phyloP scores from a whole-genome alignment of 805 yeast genomes.

The Candida berthetii region DNA sequence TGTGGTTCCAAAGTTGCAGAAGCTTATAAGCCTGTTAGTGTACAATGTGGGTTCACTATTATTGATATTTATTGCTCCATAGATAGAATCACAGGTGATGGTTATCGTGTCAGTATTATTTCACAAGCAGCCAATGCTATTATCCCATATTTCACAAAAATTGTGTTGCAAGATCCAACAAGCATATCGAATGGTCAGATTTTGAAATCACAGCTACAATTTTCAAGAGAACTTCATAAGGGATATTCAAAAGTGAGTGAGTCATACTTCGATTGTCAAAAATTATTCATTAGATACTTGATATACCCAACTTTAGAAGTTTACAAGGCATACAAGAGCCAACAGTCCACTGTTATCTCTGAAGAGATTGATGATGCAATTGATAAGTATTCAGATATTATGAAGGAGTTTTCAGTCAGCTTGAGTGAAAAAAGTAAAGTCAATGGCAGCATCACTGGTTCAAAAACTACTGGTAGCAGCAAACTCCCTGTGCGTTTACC shows the following conservation, averaged over 20 bases:
- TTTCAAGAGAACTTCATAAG: neutral
- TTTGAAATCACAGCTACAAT: neutral
- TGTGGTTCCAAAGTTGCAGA: neutral
- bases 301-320: neutral
- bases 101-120: neutral
- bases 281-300: neutral
- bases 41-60: neutral
- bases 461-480: no score
- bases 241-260: neutral
- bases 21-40: neutral
- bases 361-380: neutral
- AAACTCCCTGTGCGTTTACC: no score
- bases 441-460: no score
- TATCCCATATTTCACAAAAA: neutral
- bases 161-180: neutral
- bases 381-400: no score
- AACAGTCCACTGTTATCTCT: neutral
- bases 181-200: neutral
- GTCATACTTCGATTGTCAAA: neutral
- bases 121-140: neutral
- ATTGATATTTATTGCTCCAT: neutral
- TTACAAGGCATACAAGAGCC: neutral
- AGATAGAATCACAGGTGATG: neutral
- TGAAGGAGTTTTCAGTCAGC: no score
- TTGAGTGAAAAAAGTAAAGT: neutral